phyloP scores from a whole-genome alignment of 2,329 filamentous ascomycete genomes.

The Aureobasidium leucospermi region DNA sequence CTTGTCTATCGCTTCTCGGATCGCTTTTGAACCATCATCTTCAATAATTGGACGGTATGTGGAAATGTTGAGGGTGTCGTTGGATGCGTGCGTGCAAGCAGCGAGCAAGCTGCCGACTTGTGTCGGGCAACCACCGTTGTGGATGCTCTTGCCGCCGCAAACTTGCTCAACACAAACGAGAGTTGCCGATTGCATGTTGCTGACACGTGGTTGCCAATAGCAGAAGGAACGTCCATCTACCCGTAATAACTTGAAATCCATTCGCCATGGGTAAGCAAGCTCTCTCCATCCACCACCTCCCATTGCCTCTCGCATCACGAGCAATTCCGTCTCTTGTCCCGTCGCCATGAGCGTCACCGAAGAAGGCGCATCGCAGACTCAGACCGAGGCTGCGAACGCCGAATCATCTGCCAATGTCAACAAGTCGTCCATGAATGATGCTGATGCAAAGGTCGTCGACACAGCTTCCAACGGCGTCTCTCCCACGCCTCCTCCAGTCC shows the following conservation, averaged over 20 bases:
- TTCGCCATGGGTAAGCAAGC: constrained; percentile 15
- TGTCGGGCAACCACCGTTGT: neutral
- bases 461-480: constrained; percentile 40
- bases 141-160: constrained; percentile 6
- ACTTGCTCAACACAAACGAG: constrained; percentile 8
- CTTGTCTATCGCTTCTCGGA: constrained; percentile 12
- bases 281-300: constrained; percentile 1
- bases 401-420: neutral
- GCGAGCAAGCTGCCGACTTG: neutral
- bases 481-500: constrained; percentile 35
- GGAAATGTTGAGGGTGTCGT: neutral
- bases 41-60: neutral
- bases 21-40: neutral
- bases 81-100: neutral
- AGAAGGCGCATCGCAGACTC: constrained; percentile 3
- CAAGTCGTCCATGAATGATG: constrained; percentile 9
- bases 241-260: neutral
- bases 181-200: neutral
- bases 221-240: constrained; percentile 9
- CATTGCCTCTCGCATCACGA: constrained; percentile 8
- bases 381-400: neutral
- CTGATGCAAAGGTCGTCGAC: constrained; percentile 15
- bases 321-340: neutral
- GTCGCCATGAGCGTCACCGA: constrained; percentile 10
- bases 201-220: constrained; percentile 10